These are phyloP conservation scores for Solanum dulcamara DNA, from an alignment of 257 asterid species.

Conservation along the genomic window DNA sequence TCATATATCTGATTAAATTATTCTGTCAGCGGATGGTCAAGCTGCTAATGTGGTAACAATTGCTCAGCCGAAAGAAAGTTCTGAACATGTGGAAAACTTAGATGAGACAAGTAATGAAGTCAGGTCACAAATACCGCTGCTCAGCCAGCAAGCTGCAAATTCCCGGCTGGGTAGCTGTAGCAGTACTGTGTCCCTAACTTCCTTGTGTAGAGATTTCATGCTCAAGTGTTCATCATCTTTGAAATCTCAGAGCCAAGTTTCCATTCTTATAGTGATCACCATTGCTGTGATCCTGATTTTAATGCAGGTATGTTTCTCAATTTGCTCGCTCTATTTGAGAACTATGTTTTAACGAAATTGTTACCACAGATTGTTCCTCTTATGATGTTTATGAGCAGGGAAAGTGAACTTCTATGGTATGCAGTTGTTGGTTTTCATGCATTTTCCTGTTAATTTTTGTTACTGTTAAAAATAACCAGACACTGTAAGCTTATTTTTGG, in stretches of 20 bases:
- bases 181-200: conserved; percentile 23
- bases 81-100: conserved; percentile 9
- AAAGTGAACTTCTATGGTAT: background rate
- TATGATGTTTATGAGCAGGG: background rate
- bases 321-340: background rate
- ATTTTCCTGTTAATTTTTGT: background rate
- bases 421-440: background rate
- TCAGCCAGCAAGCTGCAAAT: conserved; percentile 24
- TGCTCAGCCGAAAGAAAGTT: conserved; percentile 8
- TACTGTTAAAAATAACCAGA: background rate
- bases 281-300: conserved; percentile 58
- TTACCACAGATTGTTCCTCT: background rate
- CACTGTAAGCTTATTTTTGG: background rate
- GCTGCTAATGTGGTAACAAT: conserved; percentile 24
- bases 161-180: conserved; percentile 12
- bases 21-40: conserved; percentile 9
- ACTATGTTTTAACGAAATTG: background rate
- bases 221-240: conserved; percentile 31
- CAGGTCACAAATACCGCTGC: conserved; percentile 20
- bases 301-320: conserved; percentile 63
- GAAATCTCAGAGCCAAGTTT: conserved; percentile 40
- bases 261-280: conserved; percentile 41
- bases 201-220: conserved; percentile 25
- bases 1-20: background rate
- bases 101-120: conserved; percentile 15